Conservation (phyloP, 768 basidiomycete genomes). For the Lentinula boryana region DNA sequence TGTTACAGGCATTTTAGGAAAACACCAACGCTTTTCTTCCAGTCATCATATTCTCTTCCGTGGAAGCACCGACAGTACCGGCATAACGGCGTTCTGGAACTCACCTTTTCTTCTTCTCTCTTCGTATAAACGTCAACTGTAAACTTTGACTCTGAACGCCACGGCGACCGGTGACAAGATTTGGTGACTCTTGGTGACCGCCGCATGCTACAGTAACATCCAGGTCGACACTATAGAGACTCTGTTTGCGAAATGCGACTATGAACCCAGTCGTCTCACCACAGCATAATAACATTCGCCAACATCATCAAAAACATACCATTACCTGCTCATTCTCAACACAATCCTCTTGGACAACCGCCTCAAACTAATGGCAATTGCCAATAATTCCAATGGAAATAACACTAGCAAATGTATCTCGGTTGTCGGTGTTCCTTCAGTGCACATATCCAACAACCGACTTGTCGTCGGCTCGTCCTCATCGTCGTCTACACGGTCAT, state of each 20-base stretch:
- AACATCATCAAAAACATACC: slow-evolving; percentile 17
- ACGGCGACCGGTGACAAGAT: neutral
- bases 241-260: slow-evolving; percentile 6
- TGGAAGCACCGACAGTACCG: neutral
- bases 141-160: neutral
- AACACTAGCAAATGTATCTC: slow-evolving; percentile 42
- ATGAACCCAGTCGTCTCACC: slow-evolving; percentile 4
- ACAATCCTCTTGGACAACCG: neutral
- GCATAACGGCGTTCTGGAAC: neutral
- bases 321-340: neutral
- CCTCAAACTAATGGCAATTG: slow-evolving; percentile 14
- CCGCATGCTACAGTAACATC: neutral
- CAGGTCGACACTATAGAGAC: neutral
- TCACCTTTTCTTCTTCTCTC: neutral
- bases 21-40: neutral
- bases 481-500: slow-evolving; percentile 77
- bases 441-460: slow-evolving; percentile 61
- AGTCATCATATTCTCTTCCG: neutral
- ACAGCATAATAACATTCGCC: slow-evolving; percentile 18
- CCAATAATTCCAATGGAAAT: slow-evolving; percentile 26
- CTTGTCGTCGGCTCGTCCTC: slow-evolving; percentile 70
- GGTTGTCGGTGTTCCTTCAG: slow-evolving; percentile 71
- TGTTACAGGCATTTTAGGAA: neutral
- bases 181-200: neutral
- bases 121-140: neutral